Evolutionary conservation across 2,329 filamentous ascomycete species (phyloP).

Genomic region (Penicillium rolfsii): DNA sequence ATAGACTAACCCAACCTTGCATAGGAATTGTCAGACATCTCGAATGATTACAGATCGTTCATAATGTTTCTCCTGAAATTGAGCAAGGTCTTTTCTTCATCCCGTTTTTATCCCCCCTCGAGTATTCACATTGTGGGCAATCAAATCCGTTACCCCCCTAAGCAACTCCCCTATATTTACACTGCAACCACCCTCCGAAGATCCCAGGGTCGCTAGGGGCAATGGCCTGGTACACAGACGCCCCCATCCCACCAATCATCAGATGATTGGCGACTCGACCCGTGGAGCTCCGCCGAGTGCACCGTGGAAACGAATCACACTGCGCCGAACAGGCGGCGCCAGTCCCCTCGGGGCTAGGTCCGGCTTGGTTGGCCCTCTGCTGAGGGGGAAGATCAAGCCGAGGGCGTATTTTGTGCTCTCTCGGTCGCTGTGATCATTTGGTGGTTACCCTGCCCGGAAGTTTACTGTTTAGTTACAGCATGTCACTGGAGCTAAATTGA

Average conservation of each 20-base stretch:
- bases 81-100: neutral
- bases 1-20: neutral
- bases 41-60: no score
- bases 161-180: neutral
- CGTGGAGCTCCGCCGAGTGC: slow-evolving; percentile 1
- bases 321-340: neutral
- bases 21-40: neutral
- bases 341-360: neutral
- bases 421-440: neutral
- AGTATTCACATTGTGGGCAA: neutral
- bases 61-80: neutral
- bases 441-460: neutral
- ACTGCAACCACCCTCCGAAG: neutral
- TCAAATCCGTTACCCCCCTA: neutral
- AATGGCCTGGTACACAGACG: slow-evolving; percentile 5
- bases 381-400: slow-evolving; percentile 15
- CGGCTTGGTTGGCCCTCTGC: neutral
- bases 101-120: neutral
- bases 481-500: neutral
- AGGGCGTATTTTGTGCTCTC: slow-evolving; percentile 3
- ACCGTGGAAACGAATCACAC: slow-evolving; percentile 12
- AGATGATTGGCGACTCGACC: neutral
- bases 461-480: neutral
- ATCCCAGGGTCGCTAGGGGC: slow-evolving; percentile 21
- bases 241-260: slow-evolving; percentile 7